A percentile compares a stretch with the other conserved stretches of the same genome.
Evolutionary conservation across 108 stramenopile genomes (phyloP).

Genomic region (Tribonema minus): DNA sequence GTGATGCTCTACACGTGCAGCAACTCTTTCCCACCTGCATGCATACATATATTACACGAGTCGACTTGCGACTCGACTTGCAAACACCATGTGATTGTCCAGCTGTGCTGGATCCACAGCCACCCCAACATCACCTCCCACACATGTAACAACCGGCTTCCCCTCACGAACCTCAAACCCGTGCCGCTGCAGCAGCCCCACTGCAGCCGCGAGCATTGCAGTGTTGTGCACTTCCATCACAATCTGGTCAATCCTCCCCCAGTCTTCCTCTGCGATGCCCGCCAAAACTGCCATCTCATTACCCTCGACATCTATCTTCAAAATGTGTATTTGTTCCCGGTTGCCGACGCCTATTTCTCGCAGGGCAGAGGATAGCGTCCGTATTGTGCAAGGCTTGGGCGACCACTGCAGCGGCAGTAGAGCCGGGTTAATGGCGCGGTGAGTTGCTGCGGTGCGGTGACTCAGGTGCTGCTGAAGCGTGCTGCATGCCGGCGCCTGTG

Average conservation of each 20-base stretch:
- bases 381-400: background rate
- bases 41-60: too few relatives aligned
- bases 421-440: background rate
- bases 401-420: background rate
- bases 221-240: constrained; percentile 17
- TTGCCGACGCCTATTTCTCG: background rate
- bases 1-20: too few relatives aligned
- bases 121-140: too few relatives aligned
- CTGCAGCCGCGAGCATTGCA: background rate
- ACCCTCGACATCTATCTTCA: constrained; percentile 36
- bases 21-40: too few relatives aligned
- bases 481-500: background rate
- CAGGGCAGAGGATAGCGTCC: constrained; percentile 30
- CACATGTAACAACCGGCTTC: too few relatives aligned
- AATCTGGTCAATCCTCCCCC: constrained; percentile 22
- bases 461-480: background rate
- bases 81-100: too few relatives aligned
- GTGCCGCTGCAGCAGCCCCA: background rate
- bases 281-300: constrained; percentile 20
- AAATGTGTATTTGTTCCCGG: constrained; percentile 23
- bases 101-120: too few relatives aligned
- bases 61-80: too few relatives aligned
- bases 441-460: background rate
- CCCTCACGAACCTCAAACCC: constrained; percentile 11
- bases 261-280: constrained; percentile 14